Conservation (phyloP, 441 rosid species). For the Erysimum cheiri region DNA sequence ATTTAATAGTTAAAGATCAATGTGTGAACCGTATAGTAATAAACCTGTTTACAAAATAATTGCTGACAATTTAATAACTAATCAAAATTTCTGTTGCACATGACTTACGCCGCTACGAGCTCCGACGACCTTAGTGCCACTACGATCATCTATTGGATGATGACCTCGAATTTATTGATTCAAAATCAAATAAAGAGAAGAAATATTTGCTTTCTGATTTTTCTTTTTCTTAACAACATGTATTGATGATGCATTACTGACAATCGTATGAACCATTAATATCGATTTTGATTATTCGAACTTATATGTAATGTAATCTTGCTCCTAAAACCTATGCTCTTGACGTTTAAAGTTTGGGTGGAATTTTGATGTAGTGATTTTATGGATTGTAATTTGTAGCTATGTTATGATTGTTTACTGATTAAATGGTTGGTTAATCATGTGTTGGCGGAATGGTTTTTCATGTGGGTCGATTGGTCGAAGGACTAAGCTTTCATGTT, state of each 20-base stretch:
- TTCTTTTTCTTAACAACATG: too few species aligned
- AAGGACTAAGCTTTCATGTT: neutral
- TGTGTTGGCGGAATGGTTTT: neutral
- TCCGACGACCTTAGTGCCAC: constrained; percentile 2
- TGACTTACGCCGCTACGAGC: constrained; percentile 5
- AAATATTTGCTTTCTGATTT: too few species aligned
- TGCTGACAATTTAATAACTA: neutral
- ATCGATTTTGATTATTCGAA: neutral
- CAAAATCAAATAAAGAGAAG: neutral
- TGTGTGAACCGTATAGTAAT: neutral
- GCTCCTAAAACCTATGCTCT: neutral
- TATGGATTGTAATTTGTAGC: too few species aligned
- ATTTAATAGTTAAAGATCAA: neutral
- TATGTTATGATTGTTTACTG: too few species aligned
- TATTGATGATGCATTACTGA: too few species aligned
- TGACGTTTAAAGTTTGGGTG: neutral
- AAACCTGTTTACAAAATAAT: neutral
- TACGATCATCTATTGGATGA: neutral
- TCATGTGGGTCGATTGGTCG: neutral
- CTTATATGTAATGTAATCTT: neutral
- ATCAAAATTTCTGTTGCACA: neutral
- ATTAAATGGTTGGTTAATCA: neutral
- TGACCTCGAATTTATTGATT: neutral
- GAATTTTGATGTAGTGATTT: too few species aligned
- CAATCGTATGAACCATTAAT: too few species aligned